phyloP scores from a whole-genome alignment of 139 green algal genomes.

The Nannochloris sp. region DNA sequence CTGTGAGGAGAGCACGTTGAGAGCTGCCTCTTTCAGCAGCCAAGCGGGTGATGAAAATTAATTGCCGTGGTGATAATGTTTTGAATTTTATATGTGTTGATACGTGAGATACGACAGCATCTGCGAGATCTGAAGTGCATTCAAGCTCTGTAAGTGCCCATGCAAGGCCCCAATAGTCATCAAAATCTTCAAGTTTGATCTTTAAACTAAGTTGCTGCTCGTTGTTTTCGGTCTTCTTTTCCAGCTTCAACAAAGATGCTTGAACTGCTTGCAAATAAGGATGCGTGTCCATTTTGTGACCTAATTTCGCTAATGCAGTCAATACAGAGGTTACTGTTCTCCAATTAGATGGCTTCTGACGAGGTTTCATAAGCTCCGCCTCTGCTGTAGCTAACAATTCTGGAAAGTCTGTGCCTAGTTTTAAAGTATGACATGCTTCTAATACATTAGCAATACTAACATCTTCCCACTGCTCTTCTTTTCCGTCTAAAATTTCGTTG shows the following conservation, averaged over 20 bases:
- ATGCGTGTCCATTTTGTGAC: neutral
- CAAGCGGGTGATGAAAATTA: too few species aligned
- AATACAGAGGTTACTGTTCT: neutral
- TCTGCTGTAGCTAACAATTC: neutral
- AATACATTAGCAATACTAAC: constrained; percentile 2
- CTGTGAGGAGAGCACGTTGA: too few species aligned
- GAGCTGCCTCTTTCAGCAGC: too few species aligned
- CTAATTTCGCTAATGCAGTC: neutral
- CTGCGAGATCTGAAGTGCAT: neutral
- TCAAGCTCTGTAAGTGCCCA: neutral
- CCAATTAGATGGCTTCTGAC: neutral
- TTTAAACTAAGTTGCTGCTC: neutral
- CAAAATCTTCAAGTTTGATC: neutral
- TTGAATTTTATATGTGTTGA: too few species aligned
- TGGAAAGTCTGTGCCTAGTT: neutral
- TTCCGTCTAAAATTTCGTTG: neutral
- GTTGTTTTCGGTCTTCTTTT: neutral
- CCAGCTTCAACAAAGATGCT: too few species aligned
- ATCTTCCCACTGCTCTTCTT: neutral
- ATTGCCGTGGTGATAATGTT: too few species aligned
- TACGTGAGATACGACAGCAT: neutral
- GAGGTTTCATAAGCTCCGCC: neutral
- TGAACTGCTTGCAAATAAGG: neutral
- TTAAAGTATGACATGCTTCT: neutral
- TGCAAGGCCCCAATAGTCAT: neutral